These are phyloP conservation scores for Lentinula aciculospora DNA, from an alignment of 768 basidiomycete species.

Conservation along the genomic window DNA sequence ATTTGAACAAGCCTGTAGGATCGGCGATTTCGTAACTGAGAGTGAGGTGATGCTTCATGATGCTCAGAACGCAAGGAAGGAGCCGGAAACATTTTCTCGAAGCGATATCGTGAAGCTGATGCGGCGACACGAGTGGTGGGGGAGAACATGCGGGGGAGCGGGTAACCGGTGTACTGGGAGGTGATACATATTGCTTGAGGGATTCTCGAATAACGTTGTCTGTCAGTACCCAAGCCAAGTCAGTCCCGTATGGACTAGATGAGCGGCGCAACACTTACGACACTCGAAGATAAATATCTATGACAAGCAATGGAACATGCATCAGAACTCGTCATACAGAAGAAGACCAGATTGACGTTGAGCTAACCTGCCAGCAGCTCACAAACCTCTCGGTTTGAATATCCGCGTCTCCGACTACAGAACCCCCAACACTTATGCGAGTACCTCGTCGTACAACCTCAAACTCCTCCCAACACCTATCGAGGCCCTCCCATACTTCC, in stretches of 20 bases:
- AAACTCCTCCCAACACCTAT: conserved; percentile 80
- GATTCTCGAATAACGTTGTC: conserved; percentile 86
- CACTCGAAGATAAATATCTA: conserved; percentile 91
- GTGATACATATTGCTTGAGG: conserved; percentile 51
- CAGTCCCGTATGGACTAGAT: conserved; percentile 1
- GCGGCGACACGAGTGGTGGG: conserved; percentile 41
- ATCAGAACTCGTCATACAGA: conserved; percentile 7
- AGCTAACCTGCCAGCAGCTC: conserved; percentile 79
- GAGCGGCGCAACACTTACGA: conserved; percentile 40
- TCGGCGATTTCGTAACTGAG: conserved; percentile 24
- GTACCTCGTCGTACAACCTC: conserved; percentile 43
- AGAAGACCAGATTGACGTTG: conserved; percentile 3
- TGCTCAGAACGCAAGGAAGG: conserved; percentile 45
- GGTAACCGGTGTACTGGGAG: conserved; percentile 33
- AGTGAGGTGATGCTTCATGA: conserved; percentile 44
- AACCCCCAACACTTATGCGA: conserved; percentile 22
- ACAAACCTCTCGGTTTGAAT: conserved; percentile 50
- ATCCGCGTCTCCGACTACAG: conserved; percentile 35
- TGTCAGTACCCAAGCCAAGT: conserved; percentile 16
- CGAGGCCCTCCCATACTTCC: conserved; percentile 82
- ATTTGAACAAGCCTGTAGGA: conserved; percentile 59
- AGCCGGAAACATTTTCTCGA: conserved; percentile 43
- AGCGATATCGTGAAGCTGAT: conserved; percentile 43
- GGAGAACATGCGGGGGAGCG: conserved; percentile 32
- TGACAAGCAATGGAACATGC: conserved; percentile 13